phyloP scores from a whole-genome alignment of 768 basidiomycete genomes.

The Candolleomyces efflorescens region DNA sequence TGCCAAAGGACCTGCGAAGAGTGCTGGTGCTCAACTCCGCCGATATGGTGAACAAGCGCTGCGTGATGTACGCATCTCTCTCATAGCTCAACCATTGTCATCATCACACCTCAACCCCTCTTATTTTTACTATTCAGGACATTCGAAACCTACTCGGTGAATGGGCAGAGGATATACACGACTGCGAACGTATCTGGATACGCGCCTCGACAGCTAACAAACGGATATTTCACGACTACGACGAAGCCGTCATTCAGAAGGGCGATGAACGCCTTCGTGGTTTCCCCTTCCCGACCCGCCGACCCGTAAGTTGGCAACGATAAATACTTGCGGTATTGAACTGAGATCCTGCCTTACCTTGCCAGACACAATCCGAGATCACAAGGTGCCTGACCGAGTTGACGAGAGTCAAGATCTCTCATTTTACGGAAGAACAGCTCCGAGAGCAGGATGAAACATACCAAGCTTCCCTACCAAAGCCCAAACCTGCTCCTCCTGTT shows the following conservation, averaged over 20 bases:
- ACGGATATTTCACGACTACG: conserved; percentile 87
- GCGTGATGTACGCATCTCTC: conserved; percentile 60
- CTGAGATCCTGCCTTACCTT: background rate
- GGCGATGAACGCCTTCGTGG: conserved; percentile 80
- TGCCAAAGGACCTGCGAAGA: conserved; percentile 87
- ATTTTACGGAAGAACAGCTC: conserved; percentile 82
- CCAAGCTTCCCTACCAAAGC: conserved; percentile 83
- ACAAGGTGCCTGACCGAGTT: conserved; percentile 83
- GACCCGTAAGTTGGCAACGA: conserved; percentile 63
- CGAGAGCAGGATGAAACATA: conserved; percentile 85
- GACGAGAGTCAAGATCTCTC: conserved; percentile 77
- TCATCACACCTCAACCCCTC: background rate
- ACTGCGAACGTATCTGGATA: conserved; percentile 90
- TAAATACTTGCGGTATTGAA: background rate
- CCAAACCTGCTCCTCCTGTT: conserved; percentile 47
- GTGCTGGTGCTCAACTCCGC: conserved; percentile 89
- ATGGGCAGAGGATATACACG: conserved; percentile 83
- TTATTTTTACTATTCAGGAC: conserved; percentile 47
- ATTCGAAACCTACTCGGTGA: conserved; percentile 78
- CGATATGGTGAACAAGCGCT: conserved; percentile 94
- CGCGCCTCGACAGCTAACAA: conserved; percentile 86
- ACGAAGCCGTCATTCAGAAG: conserved; percentile 71
- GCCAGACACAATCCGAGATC: conserved; percentile 87
- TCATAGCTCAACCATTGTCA: background rate
- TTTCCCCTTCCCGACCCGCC: conserved; percentile 94